Conservation (phyloP, 495 filamentous ascomycete genomes). For the Parathielavia hyrcaniae region DNA sequence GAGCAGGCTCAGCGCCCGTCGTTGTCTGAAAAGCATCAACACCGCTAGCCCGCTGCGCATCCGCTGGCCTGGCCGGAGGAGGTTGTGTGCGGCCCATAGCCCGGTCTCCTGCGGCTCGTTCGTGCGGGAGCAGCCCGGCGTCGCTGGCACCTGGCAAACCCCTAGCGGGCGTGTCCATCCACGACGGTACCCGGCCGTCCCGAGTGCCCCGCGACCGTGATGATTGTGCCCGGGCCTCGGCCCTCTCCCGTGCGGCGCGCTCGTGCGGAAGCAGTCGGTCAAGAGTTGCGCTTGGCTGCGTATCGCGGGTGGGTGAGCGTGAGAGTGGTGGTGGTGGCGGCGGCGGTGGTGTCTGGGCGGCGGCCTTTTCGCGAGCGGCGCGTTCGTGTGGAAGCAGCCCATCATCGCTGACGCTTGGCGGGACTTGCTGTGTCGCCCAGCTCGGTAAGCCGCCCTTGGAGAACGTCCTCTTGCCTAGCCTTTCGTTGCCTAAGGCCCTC, state of each 20-base stretch:
- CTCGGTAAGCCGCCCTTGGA: background rate
- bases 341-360: background rate
- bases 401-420: background rate
- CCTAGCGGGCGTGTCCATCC: too few relatives aligned
- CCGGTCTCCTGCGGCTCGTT: conserved; percentile 4
- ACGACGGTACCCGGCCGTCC: too few relatives aligned
- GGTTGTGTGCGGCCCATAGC: background rate
- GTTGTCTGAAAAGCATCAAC: background rate
- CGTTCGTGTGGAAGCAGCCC: conserved; percentile 15
- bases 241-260: conserved; percentile 1
- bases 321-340: too few relatives aligned
- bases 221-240: background rate
- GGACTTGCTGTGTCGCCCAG: conserved; percentile 7
- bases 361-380: background rate
- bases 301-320: background rate
- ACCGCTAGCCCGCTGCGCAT: background rate
- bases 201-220: background rate
- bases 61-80: background rate
- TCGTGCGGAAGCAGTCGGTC: conserved; percentile 14
- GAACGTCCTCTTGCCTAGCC: background rate
- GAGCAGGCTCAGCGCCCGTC: background rate
- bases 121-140: conserved; percentile 15
- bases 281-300: background rate
- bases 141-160: background rate
- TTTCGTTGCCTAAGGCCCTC: too few relatives aligned